A percentile compares a stretch with the other conserved stretches of the same genome.
Evolutionary conservation across 306 rosid genomes (phyloP).

Genomic region (Aeschynomene evenia): DNA sequence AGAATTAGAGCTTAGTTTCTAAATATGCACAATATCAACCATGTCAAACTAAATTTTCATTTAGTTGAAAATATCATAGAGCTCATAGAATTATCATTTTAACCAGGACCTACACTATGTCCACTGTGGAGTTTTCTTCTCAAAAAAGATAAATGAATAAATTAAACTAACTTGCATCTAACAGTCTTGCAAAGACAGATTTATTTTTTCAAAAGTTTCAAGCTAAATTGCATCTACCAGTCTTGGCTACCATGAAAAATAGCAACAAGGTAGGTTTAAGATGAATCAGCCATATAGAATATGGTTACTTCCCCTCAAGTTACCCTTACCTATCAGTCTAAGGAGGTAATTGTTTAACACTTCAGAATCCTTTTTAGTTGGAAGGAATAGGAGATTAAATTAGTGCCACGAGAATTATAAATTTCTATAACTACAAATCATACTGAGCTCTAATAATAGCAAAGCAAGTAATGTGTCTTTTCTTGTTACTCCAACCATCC

Average conservation of each 20-base stretch:
- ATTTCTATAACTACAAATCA: neutral
- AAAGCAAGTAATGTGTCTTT: neutral
- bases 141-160: too few species aligned
- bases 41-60: too few species aligned
- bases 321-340: neutral
- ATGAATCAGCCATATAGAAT: neutral
- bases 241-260: neutral
- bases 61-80: too few species aligned
- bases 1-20: too few species aligned
- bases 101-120: too few species aligned
- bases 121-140: too few species aligned
- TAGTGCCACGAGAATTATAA: neutral
- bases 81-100: too few species aligned
- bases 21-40: too few species aligned
- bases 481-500: neutral
- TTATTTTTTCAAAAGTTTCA: neutral
- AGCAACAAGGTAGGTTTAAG: neutral
- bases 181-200: neutral
- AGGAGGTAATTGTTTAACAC: neutral
- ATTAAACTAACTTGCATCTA: neutral
- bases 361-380: neutral
- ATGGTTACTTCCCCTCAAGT: neutral
- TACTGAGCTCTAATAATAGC: neutral
- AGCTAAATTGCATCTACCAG: neutral
- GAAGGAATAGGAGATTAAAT: neutral